phyloP scores from a whole-genome alignment of 108 stramenopile genomes.

The Cyclostephanos tholiformis region DNA sequence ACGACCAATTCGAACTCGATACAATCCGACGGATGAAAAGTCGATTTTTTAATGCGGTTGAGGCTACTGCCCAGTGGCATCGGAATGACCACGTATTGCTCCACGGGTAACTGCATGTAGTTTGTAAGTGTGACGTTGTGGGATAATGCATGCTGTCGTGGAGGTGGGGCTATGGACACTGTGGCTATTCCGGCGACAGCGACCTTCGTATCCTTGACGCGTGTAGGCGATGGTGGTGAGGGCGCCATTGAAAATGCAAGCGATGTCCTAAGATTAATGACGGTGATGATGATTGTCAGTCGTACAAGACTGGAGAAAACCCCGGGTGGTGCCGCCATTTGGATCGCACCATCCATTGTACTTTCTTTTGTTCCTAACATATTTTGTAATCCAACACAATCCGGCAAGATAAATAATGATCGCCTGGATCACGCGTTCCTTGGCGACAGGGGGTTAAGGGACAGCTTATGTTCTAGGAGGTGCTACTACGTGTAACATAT shows the following conservation, averaged over 20 bases:
- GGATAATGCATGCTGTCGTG: slow-evolving; percentile 10
- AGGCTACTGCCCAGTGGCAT: slow-evolving; percentile 51
- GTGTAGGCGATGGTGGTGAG: neutral
- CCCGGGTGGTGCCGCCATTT: neutral
- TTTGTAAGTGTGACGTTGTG: slow-evolving; percentile 34
- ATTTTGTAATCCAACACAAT: too few relatives aligned
- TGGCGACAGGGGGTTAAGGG: too few relatives aligned
- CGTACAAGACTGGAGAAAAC: neutral
- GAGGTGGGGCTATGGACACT: slow-evolving; percentile 17
- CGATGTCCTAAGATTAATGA: slow-evolving; percentile 1
- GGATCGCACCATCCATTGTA: too few relatives aligned
- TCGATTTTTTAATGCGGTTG: slow-evolving; percentile 5
- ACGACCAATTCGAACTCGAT: slow-evolving; percentile 46
- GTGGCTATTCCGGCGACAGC: slow-evolving; percentile 28
- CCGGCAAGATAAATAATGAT: too few relatives aligned
- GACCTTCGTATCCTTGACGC: slow-evolving; percentile 38
- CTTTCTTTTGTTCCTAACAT: too few relatives aligned
- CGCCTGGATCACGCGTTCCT: too few relatives aligned
- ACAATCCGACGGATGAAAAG: neutral
- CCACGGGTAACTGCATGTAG: slow-evolving; percentile 52
- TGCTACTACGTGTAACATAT: too few relatives aligned
- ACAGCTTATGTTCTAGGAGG: too few relatives aligned
- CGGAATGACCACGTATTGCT: slow-evolving; percentile 53
- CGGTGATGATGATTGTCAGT: neutral
- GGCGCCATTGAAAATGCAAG: slow-evolving; percentile 18